Percentiles rank a stretch among this genome's conserved stretches.
These are phyloP conservation scores for Kurtzmaniella quercitrusa DNA, from an alignment of 1,139 yeast genomes.

Conservation along the genomic window DNA sequence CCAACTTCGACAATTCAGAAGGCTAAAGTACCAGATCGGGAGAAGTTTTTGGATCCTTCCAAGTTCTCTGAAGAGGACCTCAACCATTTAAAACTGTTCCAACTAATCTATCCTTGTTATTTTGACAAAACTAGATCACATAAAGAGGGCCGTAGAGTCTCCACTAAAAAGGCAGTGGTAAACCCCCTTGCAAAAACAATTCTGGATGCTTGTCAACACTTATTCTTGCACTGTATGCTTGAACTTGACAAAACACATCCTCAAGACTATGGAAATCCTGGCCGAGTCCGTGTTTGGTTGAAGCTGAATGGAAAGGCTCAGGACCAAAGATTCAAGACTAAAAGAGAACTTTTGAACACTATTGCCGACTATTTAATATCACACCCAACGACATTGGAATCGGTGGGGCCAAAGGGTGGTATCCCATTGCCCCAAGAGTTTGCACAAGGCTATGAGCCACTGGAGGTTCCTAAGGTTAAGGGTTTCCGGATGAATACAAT, in stretches of 20 bases:
- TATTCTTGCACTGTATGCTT: constrained; percentile 51
- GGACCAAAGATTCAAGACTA: constrained; percentile 44
- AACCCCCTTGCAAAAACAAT: constrained; percentile 86
- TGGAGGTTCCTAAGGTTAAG: constrained; percentile 68
- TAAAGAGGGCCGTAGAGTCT: constrained; percentile 80
- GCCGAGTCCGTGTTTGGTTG: constrained; percentile 75
- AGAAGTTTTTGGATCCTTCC: constrained; percentile 29
- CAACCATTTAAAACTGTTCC: constrained; percentile 62
- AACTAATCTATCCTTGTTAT: constrained; percentile 84
- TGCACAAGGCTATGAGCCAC: constrained; percentile 49
- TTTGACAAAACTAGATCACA: constrained; percentile 78
- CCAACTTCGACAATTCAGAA: constrained; percentile 12
- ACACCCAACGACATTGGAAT: constrained; percentile 69
- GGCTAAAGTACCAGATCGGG: constrained; percentile 34
- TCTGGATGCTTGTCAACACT: constrained; percentile 55
- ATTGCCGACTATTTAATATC: constrained; percentile 59
- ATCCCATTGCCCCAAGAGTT: constrained; percentile 64
- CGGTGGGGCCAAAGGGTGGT: constrained; percentile 47
- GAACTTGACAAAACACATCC: constrained; percentile 90
- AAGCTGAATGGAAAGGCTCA: constrained; percentile 45
- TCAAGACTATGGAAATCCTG: constrained; percentile 96
- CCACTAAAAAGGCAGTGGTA: constrained; percentile 60
- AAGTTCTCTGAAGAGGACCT: constrained; percentile 46
- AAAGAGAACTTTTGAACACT: constrained; percentile 61
- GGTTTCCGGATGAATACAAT: constrained; percentile 84